phyloP scores from a whole-genome alignment of 495 filamentous ascomycete species.

The Xylaria flabelliformis region DNA sequence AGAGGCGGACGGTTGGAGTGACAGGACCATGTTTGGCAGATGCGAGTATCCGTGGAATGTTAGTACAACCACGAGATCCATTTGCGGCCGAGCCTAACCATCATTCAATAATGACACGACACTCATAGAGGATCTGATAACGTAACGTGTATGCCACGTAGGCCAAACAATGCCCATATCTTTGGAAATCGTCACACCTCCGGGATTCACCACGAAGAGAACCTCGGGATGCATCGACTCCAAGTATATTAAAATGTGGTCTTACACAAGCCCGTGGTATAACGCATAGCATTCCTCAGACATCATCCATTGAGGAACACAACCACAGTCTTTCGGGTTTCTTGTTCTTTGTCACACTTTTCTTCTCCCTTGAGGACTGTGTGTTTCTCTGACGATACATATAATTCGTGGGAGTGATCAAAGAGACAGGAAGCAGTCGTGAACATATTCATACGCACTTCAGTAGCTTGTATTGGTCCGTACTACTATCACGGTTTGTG shows the following conservation, averaged over 20 bases:
- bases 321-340: background rate
- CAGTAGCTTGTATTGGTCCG: background rate
- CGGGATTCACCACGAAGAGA: background rate
- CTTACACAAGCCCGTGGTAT: background rate
- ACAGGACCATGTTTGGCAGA: background rate
- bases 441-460: background rate
- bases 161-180: background rate
- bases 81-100: background rate
- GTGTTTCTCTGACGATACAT: background rate
- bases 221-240: background rate
- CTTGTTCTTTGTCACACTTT: background rate
- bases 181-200: background rate
- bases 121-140: background rate
- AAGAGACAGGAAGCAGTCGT: background rate
- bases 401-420: background rate
- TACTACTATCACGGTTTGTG: background rate
- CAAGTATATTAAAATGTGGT: background rate
- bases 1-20: background rate
- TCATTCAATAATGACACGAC: background rate
- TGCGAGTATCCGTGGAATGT: background rate
- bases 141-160: background rate
- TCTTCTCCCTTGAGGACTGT: background rate
- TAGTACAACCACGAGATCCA: background rate
- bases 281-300: background rate
- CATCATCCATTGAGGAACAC: background rate